phyloP scores from a whole-genome alignment of 176 grass and related monocot genomes.

The Poa pratensis region DNA sequence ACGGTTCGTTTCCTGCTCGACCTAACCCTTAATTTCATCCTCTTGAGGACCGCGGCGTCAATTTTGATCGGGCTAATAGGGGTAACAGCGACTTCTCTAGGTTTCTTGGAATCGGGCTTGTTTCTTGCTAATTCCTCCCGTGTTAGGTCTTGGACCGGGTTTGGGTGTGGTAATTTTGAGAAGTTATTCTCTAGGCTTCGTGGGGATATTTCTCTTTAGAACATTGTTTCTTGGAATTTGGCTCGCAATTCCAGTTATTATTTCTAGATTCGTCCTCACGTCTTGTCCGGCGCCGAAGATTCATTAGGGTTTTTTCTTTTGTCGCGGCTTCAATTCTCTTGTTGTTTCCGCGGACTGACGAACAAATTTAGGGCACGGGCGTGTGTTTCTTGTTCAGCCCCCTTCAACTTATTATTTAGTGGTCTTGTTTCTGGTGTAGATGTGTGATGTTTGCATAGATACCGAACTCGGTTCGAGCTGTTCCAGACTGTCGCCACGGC shows the following conservation, averaged over 20 bases:
- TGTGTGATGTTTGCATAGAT: background rate
- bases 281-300: constrained; percentile 7
- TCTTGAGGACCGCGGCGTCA: background rate
- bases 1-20: background rate
- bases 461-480: background rate
- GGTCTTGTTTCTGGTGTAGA: background rate
- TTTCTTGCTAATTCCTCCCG: constrained; percentile 17
- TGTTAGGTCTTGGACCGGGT: background rate
- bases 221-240: background rate
- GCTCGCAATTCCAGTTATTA: background rate
- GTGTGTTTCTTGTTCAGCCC: background rate
- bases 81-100: background rate
- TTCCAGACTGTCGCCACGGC: constrained; percentile 14
- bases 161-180: background rate
- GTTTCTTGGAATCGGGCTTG: constrained; percentile 1
- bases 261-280: background rate
- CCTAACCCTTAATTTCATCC: background rate
- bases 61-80: background rate
- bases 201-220: constrained; percentile 19
- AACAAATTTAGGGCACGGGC: background rate
- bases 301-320: background rate
- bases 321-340: constrained; percentile 20
- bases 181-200: constrained; percentile 4
- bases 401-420: background rate
- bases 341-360: constrained; percentile 13